A percentile compares a stretch with the other conserved stretches of the same genome.
These are phyloP conservation scores for Lecanicillium sp. DNA, from an alignment of 2,329 filamentous ascomycete genomes.

Conservation along the genomic window DNA sequence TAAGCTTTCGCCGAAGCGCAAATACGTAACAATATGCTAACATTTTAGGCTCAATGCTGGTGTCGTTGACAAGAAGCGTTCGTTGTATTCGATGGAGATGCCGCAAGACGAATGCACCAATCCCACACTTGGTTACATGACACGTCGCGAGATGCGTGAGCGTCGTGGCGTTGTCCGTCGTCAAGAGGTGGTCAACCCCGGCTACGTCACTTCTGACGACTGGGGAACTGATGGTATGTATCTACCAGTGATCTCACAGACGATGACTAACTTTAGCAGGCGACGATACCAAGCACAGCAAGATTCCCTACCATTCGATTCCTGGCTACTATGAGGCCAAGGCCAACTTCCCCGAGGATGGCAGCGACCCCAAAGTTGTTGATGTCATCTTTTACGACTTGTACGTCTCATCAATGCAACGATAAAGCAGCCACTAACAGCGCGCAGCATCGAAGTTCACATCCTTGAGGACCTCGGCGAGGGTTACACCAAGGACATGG, in stretches of 20 bases:
- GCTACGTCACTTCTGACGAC: slow-evolving; percentile 49
- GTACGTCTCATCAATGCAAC: slow-evolving; percentile 18
- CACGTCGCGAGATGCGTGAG: slow-evolving; percentile 15
- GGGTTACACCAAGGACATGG: slow-evolving; percentile 24
- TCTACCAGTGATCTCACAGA: background rate
- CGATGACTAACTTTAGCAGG: slow-evolving; percentile 22
- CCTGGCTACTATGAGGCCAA: slow-evolving; percentile 44
- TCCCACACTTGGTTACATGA: slow-evolving; percentile 25
- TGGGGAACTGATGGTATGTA: slow-evolving; percentile 38
- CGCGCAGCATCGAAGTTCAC: slow-evolving; percentile 27
- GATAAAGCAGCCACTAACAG: too few species aligned
- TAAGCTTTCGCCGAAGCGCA: too few species aligned
- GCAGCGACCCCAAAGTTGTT: slow-evolving; percentile 33
- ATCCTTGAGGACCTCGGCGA: slow-evolving; percentile 28
- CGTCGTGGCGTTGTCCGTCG: slow-evolving; percentile 35
- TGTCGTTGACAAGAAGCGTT: slow-evolving; percentile 24
- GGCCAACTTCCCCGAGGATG: slow-evolving; percentile 37
- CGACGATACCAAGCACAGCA: slow-evolving; percentile 46
- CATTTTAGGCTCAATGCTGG: slow-evolving; percentile 33
- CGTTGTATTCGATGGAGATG: slow-evolving; percentile 27
- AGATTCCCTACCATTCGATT: slow-evolving; percentile 36
- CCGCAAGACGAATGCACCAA: slow-evolving; percentile 39
- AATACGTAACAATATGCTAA: too few species aligned
- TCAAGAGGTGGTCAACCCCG: slow-evolving; percentile 38
- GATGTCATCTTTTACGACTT: slow-evolving; percentile 49